These are phyloP conservation scores for Kwoniella sp. DNA, from an alignment of 768 basidiomycete species.

Conservation along the genomic window DNA sequence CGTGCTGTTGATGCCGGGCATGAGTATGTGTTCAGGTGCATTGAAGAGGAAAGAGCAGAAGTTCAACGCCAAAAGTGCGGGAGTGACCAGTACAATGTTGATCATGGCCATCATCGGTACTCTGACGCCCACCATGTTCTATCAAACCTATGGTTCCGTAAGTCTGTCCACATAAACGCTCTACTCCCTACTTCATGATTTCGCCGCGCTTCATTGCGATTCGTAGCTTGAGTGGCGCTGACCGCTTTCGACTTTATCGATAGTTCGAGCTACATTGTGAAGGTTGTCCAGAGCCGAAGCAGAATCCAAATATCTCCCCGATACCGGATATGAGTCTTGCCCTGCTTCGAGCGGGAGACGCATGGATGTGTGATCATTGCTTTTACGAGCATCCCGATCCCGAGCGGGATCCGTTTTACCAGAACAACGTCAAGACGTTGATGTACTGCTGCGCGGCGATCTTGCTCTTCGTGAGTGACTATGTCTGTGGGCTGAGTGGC, in stretches of 20 bases:
- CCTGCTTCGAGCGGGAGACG: constrained; percentile 47
- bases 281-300: constrained; percentile 46
- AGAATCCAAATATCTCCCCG: constrained; percentile 10
- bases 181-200: constrained; percentile 12
- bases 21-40: constrained; percentile 91
- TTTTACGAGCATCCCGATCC: constrained; percentile 95
- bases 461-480: constrained; percentile 74
- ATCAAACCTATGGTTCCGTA: constrained; percentile 96
- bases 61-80: constrained; percentile 98
- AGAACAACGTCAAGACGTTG: constrained; percentile 87
- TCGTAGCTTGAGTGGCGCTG: not conserved
- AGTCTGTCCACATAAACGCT: constrained; percentile 55
- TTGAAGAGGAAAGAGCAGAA: constrained; percentile 88
- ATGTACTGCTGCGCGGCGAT: constrained; percentile 96
- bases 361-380: constrained; percentile 89
- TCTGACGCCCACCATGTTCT: constrained; percentile 91
- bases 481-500: not conserved
- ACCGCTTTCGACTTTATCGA: not conserved
- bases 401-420: constrained; percentile 91
- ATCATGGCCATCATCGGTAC: constrained; percentile 99
- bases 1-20: constrained; percentile 93
- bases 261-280: constrained; percentile 53
- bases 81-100: constrained; percentile 98
- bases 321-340: constrained; percentile 12
- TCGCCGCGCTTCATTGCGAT: not conserved